Percentiles rank a stretch among this genome's conserved stretches.
Conservation (phyloP, 768 basidiomycete species). For the Tricholoma sp. region DNA sequence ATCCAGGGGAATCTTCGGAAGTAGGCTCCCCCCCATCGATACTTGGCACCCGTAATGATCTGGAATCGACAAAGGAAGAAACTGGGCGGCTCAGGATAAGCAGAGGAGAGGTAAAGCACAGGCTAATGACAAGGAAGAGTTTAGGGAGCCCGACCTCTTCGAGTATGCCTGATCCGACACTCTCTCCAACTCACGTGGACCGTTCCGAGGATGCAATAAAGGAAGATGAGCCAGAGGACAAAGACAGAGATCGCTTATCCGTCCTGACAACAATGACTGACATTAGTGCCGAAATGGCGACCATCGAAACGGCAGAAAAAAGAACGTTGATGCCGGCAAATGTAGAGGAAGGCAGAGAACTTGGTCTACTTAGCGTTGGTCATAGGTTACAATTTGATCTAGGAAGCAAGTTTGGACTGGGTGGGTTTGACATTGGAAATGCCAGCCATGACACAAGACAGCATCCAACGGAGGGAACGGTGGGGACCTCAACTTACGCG, state of each 20-base stretch:
- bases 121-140: slow-evolving; percentile 40
- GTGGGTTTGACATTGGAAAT: slow-evolving; percentile 28
- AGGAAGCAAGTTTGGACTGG: slow-evolving; percentile 42
- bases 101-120: slow-evolving; percentile 47
- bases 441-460: slow-evolving; percentile 7
- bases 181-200: background rate
- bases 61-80: background rate
- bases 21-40: background rate
- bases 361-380: slow-evolving; percentile 22
- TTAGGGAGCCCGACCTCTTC: slow-evolving; percentile 31
- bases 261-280: slow-evolving; percentile 36
- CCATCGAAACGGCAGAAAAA: slow-evolving; percentile 44
- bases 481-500: background rate
- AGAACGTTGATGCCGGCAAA: slow-evolving; percentile 20
- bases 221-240: slow-evolving; percentile 20
- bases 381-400: slow-evolving; percentile 38
- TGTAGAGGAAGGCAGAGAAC: slow-evolving; percentile 24
- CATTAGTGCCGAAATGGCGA: slow-evolving; percentile 45
- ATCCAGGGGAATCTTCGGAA: background rate
- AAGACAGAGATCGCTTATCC: slow-evolving; percentile 34
- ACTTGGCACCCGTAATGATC: background rate
- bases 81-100: slow-evolving; percentile 37
- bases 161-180: slow-evolving; percentile 15
- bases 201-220: background rate
- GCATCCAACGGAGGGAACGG: slow-evolving; percentile 2